Percentiles rank a stretch among this genome's conserved stretches.
phyloP scores from a whole-genome alignment of 306 rosid genomes.

The Dalbergia oliveri region DNA sequence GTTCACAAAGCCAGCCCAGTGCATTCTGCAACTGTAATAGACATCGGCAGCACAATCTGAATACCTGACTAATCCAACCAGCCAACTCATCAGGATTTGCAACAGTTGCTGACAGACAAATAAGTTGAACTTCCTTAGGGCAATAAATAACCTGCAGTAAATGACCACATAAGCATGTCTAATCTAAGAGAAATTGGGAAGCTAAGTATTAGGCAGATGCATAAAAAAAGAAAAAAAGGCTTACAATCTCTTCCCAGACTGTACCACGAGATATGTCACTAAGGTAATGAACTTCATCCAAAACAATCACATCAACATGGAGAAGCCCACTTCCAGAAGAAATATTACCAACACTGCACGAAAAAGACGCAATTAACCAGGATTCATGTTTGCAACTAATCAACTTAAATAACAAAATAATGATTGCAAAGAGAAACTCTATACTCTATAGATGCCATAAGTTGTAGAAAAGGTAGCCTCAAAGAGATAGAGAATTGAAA shows the following conservation, averaged over 20 bases:
- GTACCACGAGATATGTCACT: slow-evolving; percentile 97
- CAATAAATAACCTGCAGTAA: slow-evolving; percentile 81
- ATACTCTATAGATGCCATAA: background rate
- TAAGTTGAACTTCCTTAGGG: slow-evolving; percentile 90
- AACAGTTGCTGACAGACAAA: slow-evolving; percentile 88
- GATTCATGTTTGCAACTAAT: background rate
- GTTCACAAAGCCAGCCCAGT: background rate
- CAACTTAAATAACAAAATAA: slow-evolving; percentile 26
- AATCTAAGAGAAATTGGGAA: slow-evolving; percentile 32
- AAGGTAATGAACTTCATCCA: slow-evolving; percentile 98
- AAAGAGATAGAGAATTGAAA: background rate
- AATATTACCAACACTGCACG: slow-evolving; percentile 84
- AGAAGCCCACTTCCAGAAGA: slow-evolving; percentile 85
- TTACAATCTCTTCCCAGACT: slow-evolving; percentile 98
- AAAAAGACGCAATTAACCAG: slow-evolving; percentile 29
- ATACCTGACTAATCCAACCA: slow-evolving; percentile 99
- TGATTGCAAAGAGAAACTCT: slow-evolving; percentile 11
- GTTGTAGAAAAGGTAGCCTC: slow-evolving; percentile 14
- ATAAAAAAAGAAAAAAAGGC: slow-evolving; percentile 41
- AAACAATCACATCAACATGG: slow-evolving; percentile 88
- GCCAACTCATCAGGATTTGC: slow-evolving; percentile 98
- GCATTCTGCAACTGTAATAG: slow-evolving; percentile 29
- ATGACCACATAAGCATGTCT: slow-evolving; percentile 2
- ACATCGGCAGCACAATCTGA: slow-evolving; percentile 35
- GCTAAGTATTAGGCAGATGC: slow-evolving; percentile 35